Evolutionary conservation across 2,329 filamentous ascomycete genomes (phyloP).

Genomic region (Niveomyces coronatus): DNA sequence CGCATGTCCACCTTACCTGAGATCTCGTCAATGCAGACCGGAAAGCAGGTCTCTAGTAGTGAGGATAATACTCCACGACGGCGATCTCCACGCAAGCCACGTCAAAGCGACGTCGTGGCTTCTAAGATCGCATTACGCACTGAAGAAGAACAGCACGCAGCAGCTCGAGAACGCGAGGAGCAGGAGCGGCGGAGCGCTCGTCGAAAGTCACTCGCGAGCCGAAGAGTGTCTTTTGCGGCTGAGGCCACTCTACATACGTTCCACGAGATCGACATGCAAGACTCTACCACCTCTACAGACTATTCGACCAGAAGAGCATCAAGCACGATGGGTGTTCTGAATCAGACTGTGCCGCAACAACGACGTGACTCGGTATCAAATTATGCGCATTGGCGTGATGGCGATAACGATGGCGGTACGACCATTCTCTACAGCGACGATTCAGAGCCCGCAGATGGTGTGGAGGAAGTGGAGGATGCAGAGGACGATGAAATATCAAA

Average conservation of each 20-base stretch:
- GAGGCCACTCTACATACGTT: constrained; percentile 97
- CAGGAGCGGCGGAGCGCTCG: constrained; percentile 74
- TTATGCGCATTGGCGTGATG: constrained; percentile 41
- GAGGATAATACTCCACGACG: constrained; percentile 7
- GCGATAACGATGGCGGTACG: constrained; percentile 56
- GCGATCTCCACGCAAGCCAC: constrained; percentile 11
- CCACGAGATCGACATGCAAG: constrained; percentile 83
- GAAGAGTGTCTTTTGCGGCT: constrained; percentile 91
- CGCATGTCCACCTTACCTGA: constrained; percentile 57
- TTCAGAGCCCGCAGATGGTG: constrained; percentile 44
- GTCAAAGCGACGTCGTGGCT: constrained; percentile 18
- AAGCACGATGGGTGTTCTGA: constrained; percentile 29
- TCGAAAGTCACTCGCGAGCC: constrained; percentile 84
- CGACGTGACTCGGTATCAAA: constrained; percentile 17
- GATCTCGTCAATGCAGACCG: constrained; percentile 52
- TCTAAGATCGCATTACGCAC: constrained; percentile 56
- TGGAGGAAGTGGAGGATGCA: constrained; percentile 46
- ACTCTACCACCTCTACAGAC: constrained; percentile 74
- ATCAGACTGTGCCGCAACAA: constrained; percentile 1
- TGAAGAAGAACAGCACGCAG: constrained; percentile 61
- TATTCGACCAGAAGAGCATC: constrained; percentile 61
- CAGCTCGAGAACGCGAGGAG: constrained; percentile 59
- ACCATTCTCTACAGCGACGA: constrained; percentile 71
- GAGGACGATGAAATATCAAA: constrained; percentile 30
- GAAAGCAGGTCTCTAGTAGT: constrained; percentile 5